Evolutionary conservation across 225 moss, liverwort and hornwort species (phyloP), one percentile per base, ranked within the genome.

Genomic region (Thuidium tamariscinum): DNA sequence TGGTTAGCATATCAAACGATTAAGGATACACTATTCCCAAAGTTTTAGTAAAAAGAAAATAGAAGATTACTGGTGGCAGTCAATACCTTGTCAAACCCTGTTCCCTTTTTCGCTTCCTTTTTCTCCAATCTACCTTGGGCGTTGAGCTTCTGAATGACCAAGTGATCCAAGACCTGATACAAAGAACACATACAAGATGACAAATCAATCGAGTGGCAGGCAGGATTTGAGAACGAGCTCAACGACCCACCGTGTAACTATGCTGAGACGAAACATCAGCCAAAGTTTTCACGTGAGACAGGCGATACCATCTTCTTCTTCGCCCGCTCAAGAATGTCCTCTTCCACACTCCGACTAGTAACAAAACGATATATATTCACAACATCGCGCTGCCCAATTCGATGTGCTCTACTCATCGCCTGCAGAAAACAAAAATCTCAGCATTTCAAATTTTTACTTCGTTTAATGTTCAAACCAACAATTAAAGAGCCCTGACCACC

Each of bases 341-440:
- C 99, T 91, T 99, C 99, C 54, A 99, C 99, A 91, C 99, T 99
- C 85, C 92, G 94, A 93, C 97, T 99, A 62, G 95, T 99, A 86
- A 99, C 99, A 92, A 99, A 99, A 71, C 99, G 99, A 89, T 99
- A 99, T 74, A 99, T 97, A 93, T 99, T 99, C 88, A 99, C 99
- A 75, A 99, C 99, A 90, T 99, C 99, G 64, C 95, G 94, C 89
- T 99, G 99, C 77, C 99, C 99, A 74, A 99, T 99, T 80, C 99
- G 99, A 93, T 99, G 99, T 30, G 99, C 99, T 92, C 99, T 96
- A 92, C 99, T 99, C 99, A 99, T 99, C 75, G 99, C 99, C 99
- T 99, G 95, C 82, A 84, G 88, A 74, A 79, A 89, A 74, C 68
- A 85, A 82, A 84, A 27, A 34, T 82, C 82, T 91, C 79, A 90